phyloP scores from a whole-genome alignment of 1,139 yeast genomes.

The Hemisphaericaspora xylanilytica region DNA sequence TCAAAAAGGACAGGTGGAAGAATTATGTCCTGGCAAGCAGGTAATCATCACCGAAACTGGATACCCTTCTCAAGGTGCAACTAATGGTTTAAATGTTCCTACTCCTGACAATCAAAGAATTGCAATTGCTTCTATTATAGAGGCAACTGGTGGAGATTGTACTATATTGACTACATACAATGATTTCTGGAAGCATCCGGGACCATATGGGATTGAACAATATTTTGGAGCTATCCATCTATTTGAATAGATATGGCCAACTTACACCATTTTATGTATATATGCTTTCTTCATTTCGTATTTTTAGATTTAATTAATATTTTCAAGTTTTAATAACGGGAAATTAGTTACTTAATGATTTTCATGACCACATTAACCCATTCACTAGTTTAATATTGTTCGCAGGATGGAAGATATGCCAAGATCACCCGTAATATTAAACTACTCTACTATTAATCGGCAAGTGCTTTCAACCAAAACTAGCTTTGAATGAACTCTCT shows the following conservation, averaged over 20 bases:
- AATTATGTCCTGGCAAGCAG: constrained; percentile 50
- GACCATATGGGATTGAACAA: constrained; percentile 81
- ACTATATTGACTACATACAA: constrained; percentile 74
- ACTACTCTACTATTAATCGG: too few species aligned
- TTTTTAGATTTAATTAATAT: too few species aligned
- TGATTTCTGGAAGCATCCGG: constrained; percentile 88
- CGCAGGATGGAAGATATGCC: too few species aligned
- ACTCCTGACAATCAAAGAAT: constrained; percentile 61
- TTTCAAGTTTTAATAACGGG: too few species aligned
- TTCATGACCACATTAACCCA: too few species aligned
- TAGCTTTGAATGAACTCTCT: too few species aligned
- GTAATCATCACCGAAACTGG: constrained; percentile 80
- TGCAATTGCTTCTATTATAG: constrained; percentile 63
- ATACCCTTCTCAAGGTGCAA: constrained; percentile 72
- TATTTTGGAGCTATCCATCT: constrained; percentile 68
- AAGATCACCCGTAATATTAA: too few species aligned
- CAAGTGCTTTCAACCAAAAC: too few species aligned
- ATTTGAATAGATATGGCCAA: constrained; percentile 19
- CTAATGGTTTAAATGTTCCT: constrained; percentile 75
- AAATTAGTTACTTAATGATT: too few species aligned
- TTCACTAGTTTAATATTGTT: too few species aligned
- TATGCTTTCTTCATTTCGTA: neutral
- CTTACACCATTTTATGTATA: neutral
- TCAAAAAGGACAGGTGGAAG: constrained; percentile 54
- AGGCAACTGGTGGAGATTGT: constrained; percentile 54